Base-by-base conservation (phyloP, 768 basidiomycete species). In the Phlegmacium glaucopus region DNA sequence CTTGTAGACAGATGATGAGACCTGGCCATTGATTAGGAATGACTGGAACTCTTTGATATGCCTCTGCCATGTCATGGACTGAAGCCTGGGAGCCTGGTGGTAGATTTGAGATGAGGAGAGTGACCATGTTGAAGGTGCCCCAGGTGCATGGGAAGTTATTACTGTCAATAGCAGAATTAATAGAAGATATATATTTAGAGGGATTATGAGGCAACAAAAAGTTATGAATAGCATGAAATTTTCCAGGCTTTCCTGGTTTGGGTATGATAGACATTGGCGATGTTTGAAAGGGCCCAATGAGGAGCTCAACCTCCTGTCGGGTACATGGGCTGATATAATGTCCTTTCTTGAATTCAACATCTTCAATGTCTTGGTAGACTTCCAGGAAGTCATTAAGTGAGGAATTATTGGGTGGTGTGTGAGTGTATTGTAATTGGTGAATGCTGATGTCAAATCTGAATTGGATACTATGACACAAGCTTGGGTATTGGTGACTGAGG, bases 121-220 rank as follows among this genome's bases (percentile, higher is more conserved):
- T 65, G 0, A 74, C 46, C 0, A 61, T 57, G 0, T 53, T 41
- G 42, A 78, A 77, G 0, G 72, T 75, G 1, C 72, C 72, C 74
- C 72, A 77, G 0, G 68, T 70, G 57, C 70, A 72, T 0, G 74
- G 75, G 43, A 45, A 68, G 65, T n/a, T 53, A 9, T 12, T 42
- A 0, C 69, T 52, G 30, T 69, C 39, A 8, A 77, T 67, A 3
- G 37, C 12, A 0, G 49, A 50, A 27, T 74, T 74, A 15, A 75
- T 65, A 0, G 71, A 72, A 0, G 49, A 27, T 7, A 7, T 2
- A 0, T 17, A n/a, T 4, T 48, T 50, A 22, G 39, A 41, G 1
- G 60, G 57, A 4, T 46, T 6, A 3, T 40, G 52, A 0, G 67
- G 69, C 28, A 55, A 61, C 0, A 70, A 72, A 15, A 71, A 58